Conservation (phyloP, 2,329 filamentous ascomycete genomes). For the Fusarium sp. region DNA sequence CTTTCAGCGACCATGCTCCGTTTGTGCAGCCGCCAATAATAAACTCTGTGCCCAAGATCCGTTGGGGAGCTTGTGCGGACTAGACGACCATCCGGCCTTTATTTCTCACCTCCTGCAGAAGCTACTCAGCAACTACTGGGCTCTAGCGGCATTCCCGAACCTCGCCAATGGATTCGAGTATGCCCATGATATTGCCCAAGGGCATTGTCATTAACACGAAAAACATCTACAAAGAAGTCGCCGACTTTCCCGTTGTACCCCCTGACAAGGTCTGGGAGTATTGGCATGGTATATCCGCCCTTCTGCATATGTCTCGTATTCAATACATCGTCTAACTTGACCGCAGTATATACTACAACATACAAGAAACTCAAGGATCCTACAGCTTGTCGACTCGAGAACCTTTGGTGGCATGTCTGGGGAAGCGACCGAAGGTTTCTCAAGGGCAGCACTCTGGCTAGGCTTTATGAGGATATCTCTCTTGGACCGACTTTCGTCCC, state of each 20-base stretch:
- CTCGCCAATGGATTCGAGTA: slow-evolving; percentile 49
- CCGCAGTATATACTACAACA: slow-evolving; percentile 70
- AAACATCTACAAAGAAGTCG: slow-evolving; percentile 66
- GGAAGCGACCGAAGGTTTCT: slow-evolving; percentile 67
- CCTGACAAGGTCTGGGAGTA: slow-evolving; percentile 66
- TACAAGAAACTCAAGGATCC: slow-evolving; percentile 70
- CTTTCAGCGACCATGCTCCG: slow-evolving; percentile 40
- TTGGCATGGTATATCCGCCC: slow-evolving; percentile 64
- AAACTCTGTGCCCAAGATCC: slow-evolving; percentile 16
- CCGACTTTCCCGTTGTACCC: slow-evolving; percentile 62
- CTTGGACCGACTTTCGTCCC: slow-evolving; percentile 69
- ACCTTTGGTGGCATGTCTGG: slow-evolving; percentile 76
- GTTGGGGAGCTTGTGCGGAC: slow-evolving; percentile 23
- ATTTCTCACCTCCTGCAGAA: not conserved
- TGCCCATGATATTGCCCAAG: slow-evolving; percentile 64
- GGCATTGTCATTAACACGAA: slow-evolving; percentile 68
- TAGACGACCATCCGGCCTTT: slow-evolving; percentile 1
- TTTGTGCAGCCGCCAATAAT: slow-evolving; percentile 31
- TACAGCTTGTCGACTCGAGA: slow-evolving; percentile 71
- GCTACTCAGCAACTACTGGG: slow-evolving; percentile 11
- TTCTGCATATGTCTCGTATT: not conserved
- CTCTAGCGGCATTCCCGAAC: slow-evolving; percentile 12
- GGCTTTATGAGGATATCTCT: slow-evolving; percentile 69
- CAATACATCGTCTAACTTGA: slow-evolving; percentile 20
- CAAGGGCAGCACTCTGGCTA: slow-evolving; percentile 65